Base-by-base conservation (phyloP, 129 eudicot species). In the carrot (Daucus carota) region DNA sequence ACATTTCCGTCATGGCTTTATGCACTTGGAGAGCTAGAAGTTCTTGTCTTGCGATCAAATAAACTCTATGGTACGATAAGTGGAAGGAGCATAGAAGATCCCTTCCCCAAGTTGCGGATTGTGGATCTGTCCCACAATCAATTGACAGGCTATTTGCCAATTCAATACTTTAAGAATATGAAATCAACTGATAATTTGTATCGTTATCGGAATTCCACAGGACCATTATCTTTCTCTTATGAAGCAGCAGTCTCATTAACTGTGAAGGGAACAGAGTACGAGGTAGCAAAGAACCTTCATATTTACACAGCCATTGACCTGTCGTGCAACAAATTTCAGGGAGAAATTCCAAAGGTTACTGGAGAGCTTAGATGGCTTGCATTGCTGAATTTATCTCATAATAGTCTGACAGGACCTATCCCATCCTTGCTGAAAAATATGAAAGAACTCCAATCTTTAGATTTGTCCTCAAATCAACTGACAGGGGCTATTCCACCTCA, bases 121-220 rank as follows among this genome's bases (percentile, higher is more conserved):
- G 11, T 82, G 38, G 79, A 77, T 70, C 75, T 82, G 20, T 77
- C 81, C 9, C 5, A 17, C 50, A 82, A 77, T 59, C 38, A 26
- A 13, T 78, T 82, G 34, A 72, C 47, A 3, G 78, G 85, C 0
- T 7, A 15, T 1, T 17, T 77, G 36, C 81, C 85, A 17, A 1
- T 11, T 8, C 15, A 41, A 5, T 52, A 24, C 22, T 46, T 77
- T 9, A 47, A 32, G 44, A 82, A 31, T 17, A 65, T 63, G 5
- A 66, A 66, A 12, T 43, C 41, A 33, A 0, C 26, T 52, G n/a
- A 66, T 66, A 15, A 3, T 3, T 4, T 1, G 3, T 52, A 52
- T 22, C 8, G 28, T 40, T 6, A 40, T 40, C 5, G 5, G 3
- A 36, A 5, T 36, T 36, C 2, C 40, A 36, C 3, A 36, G 3